Base-by-base conservation (phyloP, 192 early-diverging fungal species). In the Rhizophagus prolifer region DNA sequence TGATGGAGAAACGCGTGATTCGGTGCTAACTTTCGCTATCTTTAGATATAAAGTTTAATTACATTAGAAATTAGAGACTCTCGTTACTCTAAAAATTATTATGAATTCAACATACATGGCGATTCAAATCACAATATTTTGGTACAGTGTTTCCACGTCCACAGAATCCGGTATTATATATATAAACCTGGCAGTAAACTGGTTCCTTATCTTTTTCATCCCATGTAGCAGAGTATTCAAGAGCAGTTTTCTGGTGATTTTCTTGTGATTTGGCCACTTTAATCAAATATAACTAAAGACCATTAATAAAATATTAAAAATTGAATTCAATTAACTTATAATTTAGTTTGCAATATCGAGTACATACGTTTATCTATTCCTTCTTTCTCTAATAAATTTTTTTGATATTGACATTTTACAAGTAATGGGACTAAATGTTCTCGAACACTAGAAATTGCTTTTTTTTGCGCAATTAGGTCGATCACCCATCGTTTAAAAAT, bases 401-500 rank as follows among this genome's bases (percentile, higher is more conserved):
- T 86, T 71, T 92, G 91, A 82, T 91, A 90, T 81, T 99, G 96
- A 28, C 89, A 91, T 72, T 93, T 90, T 58, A 98, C 88, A 78
- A 99, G 85, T 58, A 94, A 78, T 10, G 94, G 97, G 58, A 99
- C 82, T 36, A 98, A 84, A 76, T 97, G 94, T 69, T 91, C 85
- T 66, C 92, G 89, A 16, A 98, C 82, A 79, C 94, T 93, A n/a
- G 85, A 81, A 38, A 94, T 87, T 19, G 84, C 84, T 19, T 88
- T 87, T 80, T 93, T 86, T 79, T 85, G 82, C 16, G 80, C 82
- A 10, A 84, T 79, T 70, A 94, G 81, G 81, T 98, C 95, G 67
- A 97, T 81, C 2, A 99, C 91, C 98, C 98, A 99, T 41, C 87
- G 85, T 75, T 95, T 93, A 82, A 97, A 93, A 14, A 98, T 88